A percentile compares a stretch with the other conserved stretches of the same genome.
phyloP scores from a whole-genome alignment of 164 flowering plant genomes.

The Stephania japonica region DNA sequence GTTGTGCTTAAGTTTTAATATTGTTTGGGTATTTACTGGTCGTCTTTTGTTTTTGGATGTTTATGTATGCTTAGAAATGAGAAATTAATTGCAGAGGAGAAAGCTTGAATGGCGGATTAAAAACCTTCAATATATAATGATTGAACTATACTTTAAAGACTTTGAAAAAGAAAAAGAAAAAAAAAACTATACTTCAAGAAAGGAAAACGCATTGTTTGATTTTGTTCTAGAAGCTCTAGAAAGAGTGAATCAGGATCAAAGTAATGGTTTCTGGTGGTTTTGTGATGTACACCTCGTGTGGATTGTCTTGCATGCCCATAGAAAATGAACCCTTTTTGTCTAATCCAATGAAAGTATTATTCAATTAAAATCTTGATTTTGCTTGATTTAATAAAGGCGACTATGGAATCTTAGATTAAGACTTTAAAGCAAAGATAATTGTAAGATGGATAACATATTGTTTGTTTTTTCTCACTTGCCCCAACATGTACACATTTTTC shows the following conservation, averaged over 20 bases:
- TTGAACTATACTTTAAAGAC: too few species aligned
- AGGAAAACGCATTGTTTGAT: not conserved
- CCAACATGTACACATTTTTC: not conserved
- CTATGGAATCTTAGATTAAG: constrained; percentile 3
- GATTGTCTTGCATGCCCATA: not conserved
- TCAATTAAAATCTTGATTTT: not conserved
- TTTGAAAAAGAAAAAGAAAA: too few species aligned
- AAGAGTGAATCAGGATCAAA: not conserved
- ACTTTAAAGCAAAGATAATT: not conserved
- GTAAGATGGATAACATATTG: not conserved
- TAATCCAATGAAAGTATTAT: not conserved
- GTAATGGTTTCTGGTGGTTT: constrained; percentile 1
- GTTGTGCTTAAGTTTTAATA: too few species aligned
- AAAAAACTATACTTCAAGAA: not conserved
- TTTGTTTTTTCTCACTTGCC: not conserved
- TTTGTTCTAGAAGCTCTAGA: not conserved
- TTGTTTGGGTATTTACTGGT: too few species aligned
- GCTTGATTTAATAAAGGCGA: not conserved
- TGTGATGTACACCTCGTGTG: not conserved
- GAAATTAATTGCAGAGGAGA: not conserved
- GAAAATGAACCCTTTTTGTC: not conserved
- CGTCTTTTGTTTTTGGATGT: too few species aligned
- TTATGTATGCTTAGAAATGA: too few species aligned
- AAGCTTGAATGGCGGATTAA: not conserved
- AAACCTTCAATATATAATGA: not conserved